Percentiles rank a stretch among this genome's conserved stretches.
These are phyloP conservation scores for Candida michaelii DNA, from an alignment of 805 yeast species.

Conservation along the genomic window DNA sequence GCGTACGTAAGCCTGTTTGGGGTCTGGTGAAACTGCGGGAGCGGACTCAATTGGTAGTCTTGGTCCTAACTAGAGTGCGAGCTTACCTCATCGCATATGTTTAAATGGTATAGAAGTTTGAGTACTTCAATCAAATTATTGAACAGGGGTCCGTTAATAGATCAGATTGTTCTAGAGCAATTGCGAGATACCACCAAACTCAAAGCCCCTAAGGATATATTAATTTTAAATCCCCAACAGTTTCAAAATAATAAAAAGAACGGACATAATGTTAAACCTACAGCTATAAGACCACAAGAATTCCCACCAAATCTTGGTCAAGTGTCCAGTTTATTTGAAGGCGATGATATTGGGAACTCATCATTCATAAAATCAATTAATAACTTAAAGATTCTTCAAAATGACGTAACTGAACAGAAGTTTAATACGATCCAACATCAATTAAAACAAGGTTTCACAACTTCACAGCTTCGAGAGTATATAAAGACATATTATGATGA, in stretches of 20 bases:
- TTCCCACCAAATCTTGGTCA: neutral
- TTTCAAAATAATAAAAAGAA: neutral
- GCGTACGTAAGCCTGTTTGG: too few species aligned
- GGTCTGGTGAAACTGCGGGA: too few species aligned
- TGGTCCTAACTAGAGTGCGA: too few species aligned
- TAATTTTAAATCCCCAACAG: constrained; percentile 10
- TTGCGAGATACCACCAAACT: constrained; percentile 5
- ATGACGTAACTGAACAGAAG: constrained; percentile 7
- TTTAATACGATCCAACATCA: constrained; percentile 1
- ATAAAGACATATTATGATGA: constrained; percentile 9
- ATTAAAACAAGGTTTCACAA: constrained; percentile 11
- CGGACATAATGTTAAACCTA: neutral
- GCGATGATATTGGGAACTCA: neutral
- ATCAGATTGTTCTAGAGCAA: constrained; percentile 8
- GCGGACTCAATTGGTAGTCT: too few species aligned
- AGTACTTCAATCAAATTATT: neutral
- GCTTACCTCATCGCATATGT: constrained; percentile 3
- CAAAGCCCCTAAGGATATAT: constrained; percentile 2
- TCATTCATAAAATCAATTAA: constrained; percentile 11
- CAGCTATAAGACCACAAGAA: neutral
- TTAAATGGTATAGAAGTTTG: constrained; percentile 2
- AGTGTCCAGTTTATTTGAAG: neutral
- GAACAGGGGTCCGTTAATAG: constrained; percentile 10
- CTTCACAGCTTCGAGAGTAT: constrained; percentile 12
- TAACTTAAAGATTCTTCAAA: constrained; percentile 4